Percentiles rank a stretch among this genome's conserved stretches.
Evolutionary conservation across 1,284 basidiomycete genomes (phyloP).

Genomic region (Hymenochaete sp.): DNA sequence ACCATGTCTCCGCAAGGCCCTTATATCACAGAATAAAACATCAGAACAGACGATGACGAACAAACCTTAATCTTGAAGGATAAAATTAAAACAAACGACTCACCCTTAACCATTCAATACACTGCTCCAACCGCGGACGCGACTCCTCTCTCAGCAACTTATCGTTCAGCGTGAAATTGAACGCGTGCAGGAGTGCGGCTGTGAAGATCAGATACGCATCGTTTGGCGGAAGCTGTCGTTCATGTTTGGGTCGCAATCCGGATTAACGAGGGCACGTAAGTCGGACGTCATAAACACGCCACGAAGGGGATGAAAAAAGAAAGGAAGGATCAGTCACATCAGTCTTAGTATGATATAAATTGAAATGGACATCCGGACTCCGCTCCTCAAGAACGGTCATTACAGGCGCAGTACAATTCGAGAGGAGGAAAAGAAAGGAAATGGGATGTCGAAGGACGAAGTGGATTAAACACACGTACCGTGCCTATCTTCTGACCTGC

Average conservation of each 20-base stretch:
- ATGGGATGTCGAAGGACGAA: background rate
- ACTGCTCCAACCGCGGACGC: constrained; percentile 14
- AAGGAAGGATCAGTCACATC: no score
- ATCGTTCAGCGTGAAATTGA: constrained; percentile 15
- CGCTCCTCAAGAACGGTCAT: no score
- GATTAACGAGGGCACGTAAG: no score
- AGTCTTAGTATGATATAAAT: no score
- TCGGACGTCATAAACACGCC: no score
- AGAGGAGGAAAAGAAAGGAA: background rate
- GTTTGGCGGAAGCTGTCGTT: constrained; percentile 17
- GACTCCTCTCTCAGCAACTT: constrained; percentile 11
- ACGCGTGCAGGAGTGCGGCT: constrained; percentile 15
- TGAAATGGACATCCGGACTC: no score
- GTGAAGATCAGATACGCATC: constrained; percentile 18
- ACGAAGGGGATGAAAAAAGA: no score
- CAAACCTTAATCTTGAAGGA: background rate
- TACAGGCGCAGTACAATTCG: no score
- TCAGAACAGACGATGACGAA: background rate
- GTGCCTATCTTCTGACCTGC: constrained; percentile 15
- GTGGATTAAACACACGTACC: constrained; percentile 1
- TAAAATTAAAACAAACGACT: background rate
- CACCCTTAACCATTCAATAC: constrained; percentile 18
- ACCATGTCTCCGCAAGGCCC: constrained; percentile 18
- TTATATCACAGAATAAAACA: no score
- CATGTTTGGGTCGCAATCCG: no score